A percentile compares a stretch with the other conserved stretches of the same genome.
These are phyloP conservation scores for Pistacia integerrima DNA, from an alignment of 345 rosid genomes.

Conservation along the genomic window DNA sequence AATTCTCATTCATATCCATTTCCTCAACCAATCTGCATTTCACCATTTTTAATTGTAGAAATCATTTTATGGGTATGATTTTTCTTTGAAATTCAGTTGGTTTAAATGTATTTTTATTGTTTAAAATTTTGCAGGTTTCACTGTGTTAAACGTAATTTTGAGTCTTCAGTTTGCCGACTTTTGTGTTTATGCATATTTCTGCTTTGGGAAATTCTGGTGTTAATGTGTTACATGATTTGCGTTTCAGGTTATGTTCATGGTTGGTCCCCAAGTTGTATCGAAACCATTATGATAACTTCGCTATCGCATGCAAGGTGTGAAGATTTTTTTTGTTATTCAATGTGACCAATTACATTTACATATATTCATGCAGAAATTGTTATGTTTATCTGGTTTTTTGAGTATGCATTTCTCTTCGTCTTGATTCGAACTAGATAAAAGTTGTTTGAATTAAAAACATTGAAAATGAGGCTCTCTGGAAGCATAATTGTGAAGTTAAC, in stretches of 20 bases:
- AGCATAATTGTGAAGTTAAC: no score
- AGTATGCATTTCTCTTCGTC: not conserved
- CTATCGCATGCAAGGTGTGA: conserved; percentile 1
- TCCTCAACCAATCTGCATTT: no score
- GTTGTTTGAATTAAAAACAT: not conserved
- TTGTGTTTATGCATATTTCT: no score
- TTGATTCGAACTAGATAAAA: not conserved
- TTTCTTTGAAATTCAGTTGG: not conserved
- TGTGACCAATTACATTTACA: no score
- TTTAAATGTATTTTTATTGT: not conserved
- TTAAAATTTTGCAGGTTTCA: no score
- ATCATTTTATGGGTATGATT: not conserved
- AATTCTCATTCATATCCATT: no score
- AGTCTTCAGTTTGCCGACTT: no score
- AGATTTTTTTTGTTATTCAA: no score
- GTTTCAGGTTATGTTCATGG: not conserved
- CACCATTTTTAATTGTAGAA: no score
- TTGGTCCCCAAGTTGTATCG: not conserved
- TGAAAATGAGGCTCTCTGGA: not conserved
- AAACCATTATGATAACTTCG: not conserved
- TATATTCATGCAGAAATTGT: not conserved
- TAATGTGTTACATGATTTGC: conserved; percentile 3
- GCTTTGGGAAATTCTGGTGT: not conserved
- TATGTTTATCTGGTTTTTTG: not conserved
- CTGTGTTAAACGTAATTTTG: no score